These are phyloP conservation scores for Monilinia vaccinii-corymbosi DNA, from an alignment of 2,329 filamentous ascomycete genomes.

Conservation along the genomic window DNA sequence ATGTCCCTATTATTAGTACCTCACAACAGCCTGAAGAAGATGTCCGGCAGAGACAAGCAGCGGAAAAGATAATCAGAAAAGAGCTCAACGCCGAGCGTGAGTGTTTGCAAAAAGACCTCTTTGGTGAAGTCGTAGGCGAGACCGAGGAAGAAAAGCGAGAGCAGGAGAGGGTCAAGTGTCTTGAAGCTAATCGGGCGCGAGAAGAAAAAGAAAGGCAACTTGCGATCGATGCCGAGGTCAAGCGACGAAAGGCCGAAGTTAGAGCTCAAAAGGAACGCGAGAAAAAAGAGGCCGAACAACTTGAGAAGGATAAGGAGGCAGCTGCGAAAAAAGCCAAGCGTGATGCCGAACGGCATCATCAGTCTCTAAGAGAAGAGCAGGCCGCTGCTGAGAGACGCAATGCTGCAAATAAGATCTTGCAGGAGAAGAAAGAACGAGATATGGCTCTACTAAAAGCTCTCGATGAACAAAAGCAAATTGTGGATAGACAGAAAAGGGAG, in stretches of 20 bases:
- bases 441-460: slow-evolving; percentile 3
- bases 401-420: slow-evolving; percentile 7
- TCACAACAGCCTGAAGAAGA: background rate
- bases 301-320: slow-evolving; percentile 10
- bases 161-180: background rate
- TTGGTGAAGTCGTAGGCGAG: slow-evolving; percentile 19
- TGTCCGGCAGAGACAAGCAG: slow-evolving; percentile 11
- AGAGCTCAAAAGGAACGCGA: slow-evolving; percentile 8
- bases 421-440: slow-evolving; percentile 6
- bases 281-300: background rate
- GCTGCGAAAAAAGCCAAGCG: slow-evolving; percentile 6
- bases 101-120: slow-evolving; percentile 13
- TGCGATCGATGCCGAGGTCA: background rate
- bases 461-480: background rate
- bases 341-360: slow-evolving; percentile 10
- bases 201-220: background rate
- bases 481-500: background rate
- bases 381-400: background rate
- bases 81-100: slow-evolving; percentile 10
- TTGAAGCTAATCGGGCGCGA: background rate
- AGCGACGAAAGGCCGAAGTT: background rate
- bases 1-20: background rate
- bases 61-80: slow-evolving; percentile 15
- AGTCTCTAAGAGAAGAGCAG: slow-evolving; percentile 1
- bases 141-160: slow-evolving; percentile 7